These are phyloP conservation scores for Elongisporangium undulatum DNA, from an alignment of 352 stramenopile species.

Conservation along the genomic window DNA sequence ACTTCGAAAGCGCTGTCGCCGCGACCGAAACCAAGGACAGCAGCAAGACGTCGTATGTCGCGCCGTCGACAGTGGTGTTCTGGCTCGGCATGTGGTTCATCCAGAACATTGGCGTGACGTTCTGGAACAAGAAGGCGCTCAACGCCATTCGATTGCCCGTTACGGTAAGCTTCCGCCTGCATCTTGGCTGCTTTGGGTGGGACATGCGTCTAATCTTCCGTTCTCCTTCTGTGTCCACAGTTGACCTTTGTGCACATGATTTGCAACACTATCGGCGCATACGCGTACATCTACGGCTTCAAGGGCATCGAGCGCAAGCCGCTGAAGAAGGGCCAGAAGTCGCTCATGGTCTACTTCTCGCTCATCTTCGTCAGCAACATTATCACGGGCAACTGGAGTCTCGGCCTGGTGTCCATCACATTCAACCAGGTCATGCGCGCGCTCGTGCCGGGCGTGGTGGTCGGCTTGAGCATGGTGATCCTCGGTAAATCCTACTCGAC, in stretches of 20 bases:
- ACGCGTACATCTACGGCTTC: conserved; percentile 72
- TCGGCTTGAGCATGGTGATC: conserved; percentile 79
- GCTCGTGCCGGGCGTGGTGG: conserved; percentile 75
- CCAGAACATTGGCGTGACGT: conserved; percentile 93
- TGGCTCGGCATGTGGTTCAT: conserved; percentile 86
- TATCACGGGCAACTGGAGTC: conserved; percentile 92
- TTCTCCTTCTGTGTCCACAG: conserved; percentile 2
- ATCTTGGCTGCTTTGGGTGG: neutral
- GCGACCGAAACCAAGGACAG: neutral
- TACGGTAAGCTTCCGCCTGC: conserved; percentile 13
- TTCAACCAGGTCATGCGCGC: conserved; percentile 95
- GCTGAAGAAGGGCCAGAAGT: conserved; percentile 54
- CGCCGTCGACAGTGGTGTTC: conserved; percentile 59
- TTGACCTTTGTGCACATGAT: conserved; percentile 94
- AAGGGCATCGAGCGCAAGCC: conserved; percentile 61
- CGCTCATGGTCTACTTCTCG: conserved; percentile 86
- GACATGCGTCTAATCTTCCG: neutral
- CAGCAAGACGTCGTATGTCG: conserved; percentile 65
- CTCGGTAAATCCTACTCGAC: conserved; percentile 74
- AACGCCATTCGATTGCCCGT: conserved; percentile 58
- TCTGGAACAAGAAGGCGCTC: conserved; percentile 94
- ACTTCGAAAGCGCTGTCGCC: neutral
- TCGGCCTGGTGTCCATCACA: conserved; percentile 91
- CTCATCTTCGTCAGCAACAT: conserved; percentile 95
- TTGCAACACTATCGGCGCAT: conserved; percentile 88